These are phyloP conservation scores for Beta vulgaris DNA, from an alignment of 148 eudicot genomes.

Conservation along the genomic window DNA sequence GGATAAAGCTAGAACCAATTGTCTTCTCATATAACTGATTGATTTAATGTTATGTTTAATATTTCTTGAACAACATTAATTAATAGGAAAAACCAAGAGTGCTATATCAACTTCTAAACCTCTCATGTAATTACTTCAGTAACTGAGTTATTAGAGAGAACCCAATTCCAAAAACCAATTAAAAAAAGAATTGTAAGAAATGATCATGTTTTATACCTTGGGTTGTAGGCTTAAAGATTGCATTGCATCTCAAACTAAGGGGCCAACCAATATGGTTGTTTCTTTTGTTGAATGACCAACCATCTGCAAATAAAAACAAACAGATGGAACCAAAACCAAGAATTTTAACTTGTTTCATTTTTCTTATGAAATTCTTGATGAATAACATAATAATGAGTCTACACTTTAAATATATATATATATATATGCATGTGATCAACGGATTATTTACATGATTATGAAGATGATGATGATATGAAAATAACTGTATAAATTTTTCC, in stretches of 20 bases:
- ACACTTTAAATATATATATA: neutral
- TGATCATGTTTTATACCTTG: conserved; percentile 19
- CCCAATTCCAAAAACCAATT: neutral
- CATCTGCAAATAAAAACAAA: conserved; percentile 17
- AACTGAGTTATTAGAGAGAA: neutral
- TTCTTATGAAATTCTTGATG: neutral
- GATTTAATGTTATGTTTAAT: neutral
- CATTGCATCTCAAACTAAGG: conserved; percentile 31
- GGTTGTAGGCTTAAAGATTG: conserved; percentile 28
- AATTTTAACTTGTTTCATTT: neutral
- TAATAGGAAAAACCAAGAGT: neutral
- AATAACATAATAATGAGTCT: neutral
- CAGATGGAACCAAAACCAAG: conserved; percentile 10
- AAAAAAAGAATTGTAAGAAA: neutral
- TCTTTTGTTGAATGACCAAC: conserved; percentile 24
- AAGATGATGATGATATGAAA: neutral
- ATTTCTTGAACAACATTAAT: neutral
- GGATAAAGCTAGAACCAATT: too few species aligned
- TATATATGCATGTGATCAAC: neutral
- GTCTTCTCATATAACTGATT: too few species aligned
- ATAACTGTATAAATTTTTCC: too few species aligned
- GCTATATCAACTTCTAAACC: too few species aligned
- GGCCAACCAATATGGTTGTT: conserved; percentile 25
- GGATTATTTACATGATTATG: neutral
- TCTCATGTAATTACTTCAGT: too few species aligned